phyloP scores from a whole-genome alignment of 2,329 filamentous ascomycete species.

The Botrytis hyacinthi region DNA sequence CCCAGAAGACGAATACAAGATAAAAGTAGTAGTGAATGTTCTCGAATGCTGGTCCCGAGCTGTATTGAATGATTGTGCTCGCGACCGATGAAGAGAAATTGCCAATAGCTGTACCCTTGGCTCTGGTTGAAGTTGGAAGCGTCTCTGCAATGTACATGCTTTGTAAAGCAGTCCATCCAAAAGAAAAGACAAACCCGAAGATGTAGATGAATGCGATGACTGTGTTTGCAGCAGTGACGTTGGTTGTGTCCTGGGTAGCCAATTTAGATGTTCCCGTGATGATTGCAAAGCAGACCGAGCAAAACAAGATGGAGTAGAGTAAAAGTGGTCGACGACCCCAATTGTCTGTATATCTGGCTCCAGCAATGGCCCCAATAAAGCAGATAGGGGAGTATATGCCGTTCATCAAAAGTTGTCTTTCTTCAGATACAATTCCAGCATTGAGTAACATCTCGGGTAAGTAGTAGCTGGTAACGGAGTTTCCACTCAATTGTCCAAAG shows the following conservation, averaged over 20 bases:
- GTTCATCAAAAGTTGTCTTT: slow-evolving; percentile 45
- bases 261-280: slow-evolving; percentile 50
- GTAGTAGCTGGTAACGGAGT: slow-evolving; percentile 35
- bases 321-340: slow-evolving; percentile 42
- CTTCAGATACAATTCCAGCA: slow-evolving; percentile 39
- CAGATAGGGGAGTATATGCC: slow-evolving; percentile 35
- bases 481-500: slow-evolving; percentile 39
- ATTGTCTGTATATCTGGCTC: slow-evolving; percentile 29
- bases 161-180: slow-evolving; percentile 52
- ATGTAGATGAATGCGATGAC: slow-evolving; percentile 53
- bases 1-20: slow-evolving; percentile 38
- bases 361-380: slow-evolving; percentile 41
- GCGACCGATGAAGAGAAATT: slow-evolving; percentile 44
- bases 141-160: slow-evolving; percentile 51
- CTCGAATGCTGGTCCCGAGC: slow-evolving; percentile 41
- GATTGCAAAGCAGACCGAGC: slow-evolving; percentile 48
- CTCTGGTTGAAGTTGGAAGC: slow-evolving; percentile 46
- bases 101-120: slow-evolving; percentile 44
- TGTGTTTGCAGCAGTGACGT: slow-evolving; percentile 43
- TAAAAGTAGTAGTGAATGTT: slow-evolving; percentile 42
- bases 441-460: slow-evolving; percentile 31
- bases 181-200: slow-evolving; percentile 52
- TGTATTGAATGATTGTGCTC: slow-evolving; percentile 41
- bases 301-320: slow-evolving; percentile 48
- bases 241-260: slow-evolving; percentile 21